phyloP scores from a whole-genome alignment of 495 filamentous ascomycete species.

The Xylaria bambusicola region DNA sequence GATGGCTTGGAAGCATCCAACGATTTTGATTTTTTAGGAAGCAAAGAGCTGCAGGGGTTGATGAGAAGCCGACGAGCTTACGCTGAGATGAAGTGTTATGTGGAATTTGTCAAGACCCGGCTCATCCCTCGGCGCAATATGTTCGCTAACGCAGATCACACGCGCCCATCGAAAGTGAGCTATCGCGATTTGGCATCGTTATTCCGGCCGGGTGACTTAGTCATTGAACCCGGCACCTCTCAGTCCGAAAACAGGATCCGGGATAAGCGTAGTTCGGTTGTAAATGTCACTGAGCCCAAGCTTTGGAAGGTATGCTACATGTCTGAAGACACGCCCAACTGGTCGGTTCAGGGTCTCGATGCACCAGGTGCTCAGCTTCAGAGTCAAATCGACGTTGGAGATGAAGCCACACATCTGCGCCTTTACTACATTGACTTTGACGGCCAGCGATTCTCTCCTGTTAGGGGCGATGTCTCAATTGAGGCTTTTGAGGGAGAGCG shows the following conservation, averaged over 20 bases:
- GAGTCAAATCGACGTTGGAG: neutral
- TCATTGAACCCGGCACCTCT: slow-evolving; percentile 18
- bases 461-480: slow-evolving; percentile 52
- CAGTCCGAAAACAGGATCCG: slow-evolving; percentile 4
- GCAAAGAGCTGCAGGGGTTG: slow-evolving; percentile 29
- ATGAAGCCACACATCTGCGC: slow-evolving; percentile 27
- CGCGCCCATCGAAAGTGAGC: slow-evolving; percentile 25
- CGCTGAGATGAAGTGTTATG: slow-evolving; percentile 36
- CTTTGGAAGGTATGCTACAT: slow-evolving; percentile 18
- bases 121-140: slow-evolving; percentile 35
- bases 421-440: slow-evolving; percentile 19
- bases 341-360: slow-evolving; percentile 13
- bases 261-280: slow-evolving; percentile 10
- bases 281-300: slow-evolving; percentile 9
- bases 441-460: slow-evolving; percentile 10
- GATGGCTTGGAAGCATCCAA: neutral
- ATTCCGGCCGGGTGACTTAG: slow-evolving; percentile 37
- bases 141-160: slow-evolving; percentile 23
- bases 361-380: slow-evolving; percentile 13
- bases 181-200: slow-evolving; percentile 43
- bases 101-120: slow-evolving; percentile 39
- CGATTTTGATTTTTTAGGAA: slow-evolving; percentile 28
- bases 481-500: slow-evolving; percentile 44
- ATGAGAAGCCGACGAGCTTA: slow-evolving; percentile 36
- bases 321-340: slow-evolving; percentile 17